These are phyloP conservation scores for Corymbia calophylla DNA, from an alignment of 441 rosid species.

Conservation along the genomic window DNA sequence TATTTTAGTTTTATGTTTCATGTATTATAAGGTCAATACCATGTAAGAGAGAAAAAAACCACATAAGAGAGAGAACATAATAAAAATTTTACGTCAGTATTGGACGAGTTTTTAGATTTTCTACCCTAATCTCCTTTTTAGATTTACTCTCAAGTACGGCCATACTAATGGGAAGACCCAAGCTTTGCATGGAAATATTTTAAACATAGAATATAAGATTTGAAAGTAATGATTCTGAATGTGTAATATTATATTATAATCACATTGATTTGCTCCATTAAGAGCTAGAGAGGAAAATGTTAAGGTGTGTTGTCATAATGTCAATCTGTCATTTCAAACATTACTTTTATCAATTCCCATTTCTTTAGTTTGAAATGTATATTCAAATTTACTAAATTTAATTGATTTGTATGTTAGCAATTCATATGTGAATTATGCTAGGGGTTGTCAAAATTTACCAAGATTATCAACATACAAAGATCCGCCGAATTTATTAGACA, in stretches of 20 bases:
- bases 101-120: neutral
- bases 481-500: neutral
- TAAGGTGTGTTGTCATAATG: neutral
- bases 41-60: neutral
- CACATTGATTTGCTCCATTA: neutral
- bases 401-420: neutral
- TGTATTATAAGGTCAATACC: neutral
- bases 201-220: neutral
- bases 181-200: neutral
- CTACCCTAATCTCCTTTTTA: neutral
- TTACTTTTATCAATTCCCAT: neutral
- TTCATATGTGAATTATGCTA: neutral
- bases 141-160: neutral
- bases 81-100: neutral
- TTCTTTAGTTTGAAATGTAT: neutral
- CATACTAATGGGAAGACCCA: neutral
- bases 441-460: neutral
- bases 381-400: neutral
- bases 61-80: neutral
- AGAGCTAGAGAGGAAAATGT: neutral
- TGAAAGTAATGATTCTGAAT: neutral
- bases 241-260: neutral
- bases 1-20: neutral
- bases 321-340: neutral
- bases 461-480: neutral